Base-by-base conservation (phyloP, 1,284 basidiomycete species). In the Abortiporus biennis region DNA sequence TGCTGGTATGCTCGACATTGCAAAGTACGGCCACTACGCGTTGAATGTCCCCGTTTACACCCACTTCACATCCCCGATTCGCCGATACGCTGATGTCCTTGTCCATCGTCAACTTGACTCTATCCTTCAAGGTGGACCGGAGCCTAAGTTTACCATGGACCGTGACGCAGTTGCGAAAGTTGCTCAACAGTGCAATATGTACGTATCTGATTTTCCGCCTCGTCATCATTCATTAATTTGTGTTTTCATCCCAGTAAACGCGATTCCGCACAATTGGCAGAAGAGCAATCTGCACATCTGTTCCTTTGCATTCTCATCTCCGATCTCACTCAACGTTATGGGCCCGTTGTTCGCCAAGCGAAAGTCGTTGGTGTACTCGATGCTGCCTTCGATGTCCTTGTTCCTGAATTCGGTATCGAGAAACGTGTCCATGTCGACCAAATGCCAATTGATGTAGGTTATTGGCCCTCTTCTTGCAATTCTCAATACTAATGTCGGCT, bases 351-450 rank as follows among this genome's bases (percentile, higher is more conserved):
- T 43, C 87, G 93, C 46, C 83, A 88, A 54, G 96, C 93, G 13
- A 87, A 84, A 50, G 95, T 99, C 45, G 89, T 96, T 45, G 85
- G 85, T 42, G 95, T 99, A 15, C 74, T 96, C 22, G 94, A 98
- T 56, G 85, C 92, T 43, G 94, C 95, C 1, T 98, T 99, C 53
- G 96, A 99, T 59, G 92, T 99, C 31, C 67, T 92, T 21, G 76
- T 93, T 36, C 89, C 92, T 37, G 93, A 96, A 58, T 95, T 96
- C 57, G 89, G 91, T 36, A 94, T 99, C 54, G 96, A 99, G 71
- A 99, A 99, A 74, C 80, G 95, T 36, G 92, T 98, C 2, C 95
- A 99, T 57, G 89, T 95, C 36, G 96, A 99, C 63, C 93, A 98
- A 67, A 96, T 99, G 85, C 95, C 96, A 13, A 90, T 95, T 43